Base-by-base conservation (phyloP, 192 early-diverging fungal genomes). In the Thamnidium elegans region DNA sequence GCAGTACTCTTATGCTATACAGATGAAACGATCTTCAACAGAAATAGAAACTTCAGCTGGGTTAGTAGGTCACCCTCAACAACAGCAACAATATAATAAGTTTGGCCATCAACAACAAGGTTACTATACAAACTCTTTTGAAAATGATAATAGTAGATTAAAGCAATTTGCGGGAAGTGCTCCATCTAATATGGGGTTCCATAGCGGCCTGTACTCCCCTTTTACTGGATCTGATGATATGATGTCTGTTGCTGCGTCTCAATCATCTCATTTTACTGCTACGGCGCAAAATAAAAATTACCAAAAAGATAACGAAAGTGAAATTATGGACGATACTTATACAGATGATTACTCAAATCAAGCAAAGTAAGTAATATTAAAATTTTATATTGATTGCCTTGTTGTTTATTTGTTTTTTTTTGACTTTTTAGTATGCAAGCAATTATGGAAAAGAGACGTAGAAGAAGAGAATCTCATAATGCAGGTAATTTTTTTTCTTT, bases 391-490 rank as follows among this genome's bases (percentile, higher is more conserved):
- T 15, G 19, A 51, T 31, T 39, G 39, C 14, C 34, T 46, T 63
- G n/a, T 45, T 45, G 46, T 31, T 34, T 63, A 52, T 17, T 13
- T 20, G 23, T 58, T 66, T 44, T 59, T 20, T 5, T 21, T 60
- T 8, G 19, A 66, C 19, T 58, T 42, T 21, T 50, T 75, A 76
- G 70, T 50, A 43, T 81, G 48, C 77, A 74, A 39, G 61, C 75
- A 21, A 58, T 73, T 34, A 75, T 79, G 78, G 96, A 99, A 73
- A 97, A 97, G 75, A 84, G 94, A 30, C 81, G 94, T 48, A 84
- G 93, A 51, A 89, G 96, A 63, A 81, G 96, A 15, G 96, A 97
- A 77, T 94, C 93, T 51, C 96, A 99, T 81, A 99, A 99, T 71
- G 96, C 96, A 44, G 71, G 71, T 66, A 72, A 50, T 20, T 3